Conservation (phyloP, 306 rosid species). For the Quercus bicolor region DNA sequence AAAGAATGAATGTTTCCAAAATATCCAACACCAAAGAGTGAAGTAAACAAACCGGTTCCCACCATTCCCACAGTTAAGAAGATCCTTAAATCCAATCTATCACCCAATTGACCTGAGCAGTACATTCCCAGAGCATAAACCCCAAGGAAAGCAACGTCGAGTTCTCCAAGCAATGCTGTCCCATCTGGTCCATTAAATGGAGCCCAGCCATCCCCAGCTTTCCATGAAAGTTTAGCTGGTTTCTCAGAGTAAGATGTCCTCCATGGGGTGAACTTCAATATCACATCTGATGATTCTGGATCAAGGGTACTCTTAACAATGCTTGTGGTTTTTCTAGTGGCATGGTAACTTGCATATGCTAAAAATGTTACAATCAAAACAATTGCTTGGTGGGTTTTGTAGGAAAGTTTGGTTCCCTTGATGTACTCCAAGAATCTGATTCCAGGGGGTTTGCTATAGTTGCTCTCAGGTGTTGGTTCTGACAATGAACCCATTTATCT, state of each 20-base stretch:
- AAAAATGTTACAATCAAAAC: slow-evolving; percentile 80
- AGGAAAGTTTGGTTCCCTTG: slow-evolving; percentile 63
- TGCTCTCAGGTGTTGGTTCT: slow-evolving; percentile 32
- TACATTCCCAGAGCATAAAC: slow-evolving; percentile 91
- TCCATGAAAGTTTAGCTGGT: slow-evolving; percentile 26
- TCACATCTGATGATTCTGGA: slow-evolving; percentile 51
- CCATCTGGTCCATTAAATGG: slow-evolving; percentile 83
- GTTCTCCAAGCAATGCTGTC: slow-evolving; percentile 76
- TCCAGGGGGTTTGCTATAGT: slow-evolving; percentile 55
- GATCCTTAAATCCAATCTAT: slow-evolving; percentile 69
- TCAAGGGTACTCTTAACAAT: slow-evolving; percentile 93
- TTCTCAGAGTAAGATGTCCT: slow-evolving; percentile 13
- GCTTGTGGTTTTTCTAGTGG: slow-evolving; percentile 89
- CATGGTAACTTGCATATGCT: slow-evolving; percentile 89
- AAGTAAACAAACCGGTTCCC: slow-evolving; percentile 87
- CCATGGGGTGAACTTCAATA: slow-evolving; percentile 36
- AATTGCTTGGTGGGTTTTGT: slow-evolving; percentile 73
- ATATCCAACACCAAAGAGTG: slow-evolving; percentile 77
- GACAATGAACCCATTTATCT: slow-evolving; percentile 49
- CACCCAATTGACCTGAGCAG: slow-evolving; percentile 94
- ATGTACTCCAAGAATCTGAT: slow-evolving; percentile 47
- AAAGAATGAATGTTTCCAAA: slow-evolving; percentile 79
- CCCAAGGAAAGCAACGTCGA: slow-evolving; percentile 89
- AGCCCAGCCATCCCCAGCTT: slow-evolving; percentile 76
- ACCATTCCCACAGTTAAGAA: slow-evolving; percentile 87